phyloP scores from a whole-genome alignment of 2,329 filamentous ascomycete genomes.

The Waltergamsia citrina region DNA sequence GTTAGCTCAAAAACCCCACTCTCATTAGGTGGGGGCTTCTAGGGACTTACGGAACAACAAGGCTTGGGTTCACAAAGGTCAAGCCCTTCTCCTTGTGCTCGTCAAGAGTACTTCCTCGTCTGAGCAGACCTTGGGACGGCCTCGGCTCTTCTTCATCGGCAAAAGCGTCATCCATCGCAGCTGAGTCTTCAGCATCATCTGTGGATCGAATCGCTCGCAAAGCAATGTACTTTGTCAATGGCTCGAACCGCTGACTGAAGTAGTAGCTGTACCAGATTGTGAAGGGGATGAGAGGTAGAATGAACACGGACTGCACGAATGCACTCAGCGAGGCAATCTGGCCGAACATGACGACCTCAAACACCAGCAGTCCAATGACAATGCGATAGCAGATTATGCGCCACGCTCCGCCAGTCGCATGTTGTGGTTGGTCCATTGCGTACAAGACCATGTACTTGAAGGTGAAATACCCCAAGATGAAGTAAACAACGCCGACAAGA shows the following conservation, averaged over 20 bases:
- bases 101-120: slow-evolving; percentile 57
- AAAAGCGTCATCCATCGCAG: slow-evolving; percentile 21
- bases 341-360: slow-evolving; percentile 85
- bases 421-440: slow-evolving; percentile 94
- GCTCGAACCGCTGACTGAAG: slow-evolving; percentile 73
- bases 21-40: background rate
- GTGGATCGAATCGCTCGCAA: slow-evolving; percentile 67
- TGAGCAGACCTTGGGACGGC: slow-evolving; percentile 28
- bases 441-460: slow-evolving; percentile 98
- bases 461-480: slow-evolving; percentile 73
- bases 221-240: slow-evolving; percentile 86
- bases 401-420: slow-evolving; percentile 90
- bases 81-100: slow-evolving; percentile 62
- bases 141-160: slow-evolving; percentile 23
- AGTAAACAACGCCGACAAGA: slow-evolving; percentile 75
- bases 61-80: slow-evolving; percentile 67
- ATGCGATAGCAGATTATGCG: slow-evolving; percentile 92
- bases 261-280: slow-evolving; percentile 88
- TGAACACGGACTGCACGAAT: slow-evolving; percentile 61
- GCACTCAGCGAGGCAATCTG: slow-evolving; percentile 68
- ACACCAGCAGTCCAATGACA: slow-evolving; percentile 76
- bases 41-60: slow-evolving; percentile 55
- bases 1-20: background rate
- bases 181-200: slow-evolving; percentile 21
- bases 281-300: slow-evolving; percentile 66